Percentiles rank a stretch among this genome's conserved stretches.
Evolutionary conservation across 1,139 yeast species (phyloP).

Genomic region (Pichia sp.): DNA sequence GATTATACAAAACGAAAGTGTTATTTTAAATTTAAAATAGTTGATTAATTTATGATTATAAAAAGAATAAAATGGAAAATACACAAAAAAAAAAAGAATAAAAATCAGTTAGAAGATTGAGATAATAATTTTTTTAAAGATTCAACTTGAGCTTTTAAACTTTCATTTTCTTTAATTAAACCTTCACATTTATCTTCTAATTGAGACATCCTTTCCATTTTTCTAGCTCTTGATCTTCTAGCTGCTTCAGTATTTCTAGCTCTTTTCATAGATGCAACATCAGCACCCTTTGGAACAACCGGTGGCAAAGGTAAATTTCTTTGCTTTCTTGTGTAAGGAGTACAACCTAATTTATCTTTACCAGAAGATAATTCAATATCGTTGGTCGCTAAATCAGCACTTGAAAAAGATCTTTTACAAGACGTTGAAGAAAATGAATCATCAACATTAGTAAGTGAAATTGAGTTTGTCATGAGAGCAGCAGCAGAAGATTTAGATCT

Average conservation of each 20-base stretch:
- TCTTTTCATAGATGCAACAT: constrained; percentile 71
- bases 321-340: constrained; percentile 59
- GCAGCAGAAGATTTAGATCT: constrained; percentile 13
- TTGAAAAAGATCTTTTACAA: constrained; percentile 20
- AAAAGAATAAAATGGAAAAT: not conserved
- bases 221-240: constrained; percentile 88
- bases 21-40: no score
- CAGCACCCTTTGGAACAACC: constrained; percentile 47
- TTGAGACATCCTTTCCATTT: constrained; percentile 80
- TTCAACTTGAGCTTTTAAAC: constrained; percentile 52
- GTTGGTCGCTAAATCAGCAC: constrained; percentile 28
- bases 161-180: constrained; percentile 48
- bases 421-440: not conserved
- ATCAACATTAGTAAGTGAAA: not conserved
- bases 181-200: constrained; percentile 72
- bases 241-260: constrained; percentile 98
- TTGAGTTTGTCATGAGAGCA: not conserved
- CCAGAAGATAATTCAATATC: no score
- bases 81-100: not conserved
- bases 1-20: no score
- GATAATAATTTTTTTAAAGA: constrained; percentile 48
- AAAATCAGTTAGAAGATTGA: not conserved
- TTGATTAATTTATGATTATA: no score
- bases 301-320: constrained; percentile 62
- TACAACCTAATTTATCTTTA: constrained; percentile 55